Conservation (phyloP, 148 eudicot species). For the Pharnaceum exiguum region DNA sequence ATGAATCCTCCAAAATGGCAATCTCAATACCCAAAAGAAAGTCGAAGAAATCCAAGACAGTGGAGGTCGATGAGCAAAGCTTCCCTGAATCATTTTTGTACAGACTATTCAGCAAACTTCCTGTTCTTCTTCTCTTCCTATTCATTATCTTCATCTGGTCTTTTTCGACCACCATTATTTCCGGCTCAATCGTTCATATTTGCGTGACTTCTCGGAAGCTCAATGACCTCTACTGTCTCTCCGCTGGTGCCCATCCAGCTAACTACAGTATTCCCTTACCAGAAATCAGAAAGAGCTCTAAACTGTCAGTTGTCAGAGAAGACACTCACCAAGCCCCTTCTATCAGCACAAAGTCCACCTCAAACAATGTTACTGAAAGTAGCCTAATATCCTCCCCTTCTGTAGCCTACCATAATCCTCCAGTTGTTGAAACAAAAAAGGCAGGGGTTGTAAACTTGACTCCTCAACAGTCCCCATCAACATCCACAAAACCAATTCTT, state of each 20-base stretch:
- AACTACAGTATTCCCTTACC: slow-evolving; percentile 26
- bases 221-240: slow-evolving; percentile 57
- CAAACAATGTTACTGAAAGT: too few species aligned
- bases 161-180: slow-evolving; percentile 51
- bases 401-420: too few species aligned
- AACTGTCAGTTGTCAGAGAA: slow-evolving; percentile 1
- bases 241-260: slow-evolving; percentile 47
- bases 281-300: slow-evolving; percentile 9
- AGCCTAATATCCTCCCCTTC: too few species aligned
- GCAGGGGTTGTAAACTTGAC: too few species aligned
- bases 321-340: not conserved
- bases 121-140: slow-evolving; percentile 34
- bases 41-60: slow-evolving; percentile 16
- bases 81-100: slow-evolving; percentile 21
- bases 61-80: slow-evolving; percentile 5
- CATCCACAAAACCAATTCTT: not conserved
- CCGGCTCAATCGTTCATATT: slow-evolving; percentile 57
- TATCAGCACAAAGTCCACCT: too few species aligned
- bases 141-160: slow-evolving; percentile 58
- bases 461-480: not conserved
- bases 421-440: too few species aligned
- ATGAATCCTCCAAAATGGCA: slow-evolving; percentile 24
- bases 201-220: slow-evolving; percentile 67
- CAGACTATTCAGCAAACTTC: slow-evolving; percentile 26
- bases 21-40: slow-evolving; percentile 35